A percentile compares a stretch with the other conserved stretches of the same genome.
Conservation (phyloP, 129 eudicot genomes). For the Cynara cardunculus region DNA sequence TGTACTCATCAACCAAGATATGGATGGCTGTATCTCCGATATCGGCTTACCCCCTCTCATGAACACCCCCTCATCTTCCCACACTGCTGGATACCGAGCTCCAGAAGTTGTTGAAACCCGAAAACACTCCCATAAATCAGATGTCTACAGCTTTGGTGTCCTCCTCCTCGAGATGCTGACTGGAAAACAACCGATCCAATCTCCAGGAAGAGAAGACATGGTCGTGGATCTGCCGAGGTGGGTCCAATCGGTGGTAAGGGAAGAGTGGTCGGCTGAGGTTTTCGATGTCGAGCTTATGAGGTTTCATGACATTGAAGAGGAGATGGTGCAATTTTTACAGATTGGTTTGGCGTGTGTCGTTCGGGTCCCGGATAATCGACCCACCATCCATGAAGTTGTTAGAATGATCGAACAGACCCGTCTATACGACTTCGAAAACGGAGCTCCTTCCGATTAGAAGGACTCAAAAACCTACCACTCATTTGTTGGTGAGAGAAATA, state of each 20-base stretch:
- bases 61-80: constrained; percentile 48
- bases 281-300: constrained; percentile 58
- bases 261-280: constrained; percentile 80
- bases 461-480: constrained; percentile 13
- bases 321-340: constrained; percentile 77
- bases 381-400: constrained; percentile 52
- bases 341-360: constrained; percentile 69
- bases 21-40: constrained; percentile 53
- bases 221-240: constrained; percentile 60
- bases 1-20: constrained; percentile 63
- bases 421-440: constrained; percentile 44
- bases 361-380: constrained; percentile 54
- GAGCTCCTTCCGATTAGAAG: constrained; percentile 48
- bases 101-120: constrained; percentile 60
- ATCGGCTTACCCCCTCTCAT: constrained; percentile 59
- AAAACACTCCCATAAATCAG: constrained; percentile 66
- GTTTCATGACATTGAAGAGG: constrained; percentile 54
- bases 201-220: constrained; percentile 53
- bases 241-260: constrained; percentile 71
- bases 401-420: constrained; percentile 55
- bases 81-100: constrained; percentile 51
- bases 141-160: constrained; percentile 78
- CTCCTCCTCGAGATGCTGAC: constrained; percentile 69
- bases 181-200: constrained; percentile 61
- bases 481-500: neutral